Percentiles rank a stretch among this genome's conserved stretches.
phyloP scores from a whole-genome alignment of 2,329 filamentous ascomycete genomes.

The Stachybotrys chartarum region DNA sequence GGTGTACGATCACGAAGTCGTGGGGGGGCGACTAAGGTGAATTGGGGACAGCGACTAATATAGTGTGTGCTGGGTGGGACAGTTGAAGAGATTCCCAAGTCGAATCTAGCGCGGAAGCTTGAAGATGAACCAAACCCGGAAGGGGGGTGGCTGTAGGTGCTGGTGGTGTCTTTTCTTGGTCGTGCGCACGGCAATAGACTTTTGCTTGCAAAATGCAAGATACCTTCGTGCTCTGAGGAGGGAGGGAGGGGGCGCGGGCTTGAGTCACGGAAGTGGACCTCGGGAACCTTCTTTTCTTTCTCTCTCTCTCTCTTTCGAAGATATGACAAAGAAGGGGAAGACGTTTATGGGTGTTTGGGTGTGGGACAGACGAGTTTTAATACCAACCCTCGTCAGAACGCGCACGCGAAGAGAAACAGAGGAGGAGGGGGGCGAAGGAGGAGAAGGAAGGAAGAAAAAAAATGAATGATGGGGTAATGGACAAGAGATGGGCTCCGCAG shows the following conservation, averaged over 20 bases:
- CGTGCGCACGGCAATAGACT: background rate
- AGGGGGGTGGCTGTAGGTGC: constrained; percentile 7
- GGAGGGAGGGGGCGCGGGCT: background rate
- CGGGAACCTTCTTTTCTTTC: constrained; percentile 13
- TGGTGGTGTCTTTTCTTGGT: background rate
- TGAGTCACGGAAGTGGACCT: background rate
- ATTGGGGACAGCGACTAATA: constrained; percentile 32
- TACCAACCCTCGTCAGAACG: constrained; percentile 12
- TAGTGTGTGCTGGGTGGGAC: constrained; percentile 16
- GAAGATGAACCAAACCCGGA: constrained; percentile 16
- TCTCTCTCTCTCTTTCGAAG: background rate
- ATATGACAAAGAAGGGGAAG: constrained; percentile 12
- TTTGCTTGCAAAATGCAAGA: background rate
- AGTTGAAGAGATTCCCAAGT: constrained; percentile 15
- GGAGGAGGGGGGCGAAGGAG: background rate
- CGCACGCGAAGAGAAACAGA: background rate
- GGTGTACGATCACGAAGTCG: constrained; percentile 21
- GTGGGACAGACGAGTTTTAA: constrained; percentile 24
- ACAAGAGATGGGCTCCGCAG: constrained; percentile 4
- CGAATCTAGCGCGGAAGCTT: constrained; percentile 26
- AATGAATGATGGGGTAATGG: constrained; percentile 21
- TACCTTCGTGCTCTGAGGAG: background rate
- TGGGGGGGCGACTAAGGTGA: constrained; percentile 16
- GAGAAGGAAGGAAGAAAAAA: constrained; percentile 1
- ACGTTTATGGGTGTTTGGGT: constrained; percentile 7